Evolutionary conservation across 1,284 basidiomycete genomes (phyloP), one percentile per base, ranked within the genome.

Genomic region (Microbotryomycetes sp.): DNA sequence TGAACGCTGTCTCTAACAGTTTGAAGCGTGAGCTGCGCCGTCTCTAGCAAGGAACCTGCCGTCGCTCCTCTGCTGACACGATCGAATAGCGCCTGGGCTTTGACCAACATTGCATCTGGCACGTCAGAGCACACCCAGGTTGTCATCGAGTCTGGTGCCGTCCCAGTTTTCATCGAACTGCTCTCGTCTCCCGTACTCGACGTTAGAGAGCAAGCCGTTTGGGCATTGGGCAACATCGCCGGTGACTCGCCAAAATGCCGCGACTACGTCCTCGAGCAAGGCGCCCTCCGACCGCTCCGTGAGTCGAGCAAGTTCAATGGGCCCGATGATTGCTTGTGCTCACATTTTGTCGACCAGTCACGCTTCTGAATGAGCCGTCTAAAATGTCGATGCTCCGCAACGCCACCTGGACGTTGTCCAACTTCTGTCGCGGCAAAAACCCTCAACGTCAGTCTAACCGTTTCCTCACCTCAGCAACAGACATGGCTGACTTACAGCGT

Each of bases 31-130:
- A 18, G 31, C 2, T 50, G 9, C 23, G 45, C 16, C 9, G 18
- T 41, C 18, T 41, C n/a, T n/a, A n/a, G n/a, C n/a, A n/a, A n/a
- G n/a, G n/a, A n/a, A n/a, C n/a, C n/a, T n/a, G n/a, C n/a, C n/a
- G n/a, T n/a, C n/a, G n/a, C n/a, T n/a, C n/a, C n/a, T n/a, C n/a
- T n/a, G n/a, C n/a, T n/a, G n/a, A n/a, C n/a, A n/a, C n/a, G n/a
- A n/a, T n/a, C n/a, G n/a, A 9, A 41, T 18, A 41, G 35, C 56
- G 96, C 96, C 6, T 99, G 96, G 96, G 96, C 96, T 50, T 82
- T 99, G 70, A 98, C 96, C 73, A 99, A 99, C 81, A 98, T 99
- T 70, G 96, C 96, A 18, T 98, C 96, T 56, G 96, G 96, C 54
- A 99, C 96, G 41, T 93, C 93, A 31, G 91, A 96, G 69, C 96